Base-by-base conservation (phyloP, 208 protist species). In the Leishmania aethiopica region DNA sequence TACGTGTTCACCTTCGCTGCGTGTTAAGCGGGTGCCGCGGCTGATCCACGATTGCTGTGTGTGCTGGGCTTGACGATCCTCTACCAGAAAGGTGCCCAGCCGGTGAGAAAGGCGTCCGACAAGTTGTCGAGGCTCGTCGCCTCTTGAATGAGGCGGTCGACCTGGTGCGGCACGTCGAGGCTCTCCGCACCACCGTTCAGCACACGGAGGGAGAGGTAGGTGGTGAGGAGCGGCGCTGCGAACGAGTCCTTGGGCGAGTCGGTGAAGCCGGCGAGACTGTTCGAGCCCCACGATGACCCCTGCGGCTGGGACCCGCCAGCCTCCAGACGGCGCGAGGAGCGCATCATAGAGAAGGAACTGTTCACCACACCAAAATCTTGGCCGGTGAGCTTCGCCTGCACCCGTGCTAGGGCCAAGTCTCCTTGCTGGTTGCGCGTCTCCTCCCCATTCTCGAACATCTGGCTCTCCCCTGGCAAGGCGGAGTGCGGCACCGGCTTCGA, bases 31-130 rank as follows among this genome's bases (percentile, higher is more conserved):
- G 4, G 8, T 22, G 70, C 45, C 7, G 40, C 22, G 6, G 59
- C 28, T 64, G 11, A 74, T 74, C 32, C 73, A 59, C 32, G 22
- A 77, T 19, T 15, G 42, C 0, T 8, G 28, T 51, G 70, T 7
- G 70, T 17, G 40, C 17, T 74, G 45, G 28, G 35, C 19, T 60
- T 19, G n/a, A 13, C 15, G 3, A 7, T 53, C 32, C 59, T 72
- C 60, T 91, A 98, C 96, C 94, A 96, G 85, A 97, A 98, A 11
- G 96, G 96, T 47, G 93, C 94, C 96, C 96, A 98, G 0, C 96
- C 96, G 4, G 93, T 97, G 57, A 98, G 87, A 81, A 95, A 98
- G 11, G 96, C 96, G 51, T 97, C 94, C 1, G 93, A 88, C 1
- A 98, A 79, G 75, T 98, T 98, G 64, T 98, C 91, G 15, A 97